Evolutionary conservation across 2,329 filamentous ascomycete genomes (phyloP).

Genomic region (Teratosphaeria pseudoeucalypti): DNA sequence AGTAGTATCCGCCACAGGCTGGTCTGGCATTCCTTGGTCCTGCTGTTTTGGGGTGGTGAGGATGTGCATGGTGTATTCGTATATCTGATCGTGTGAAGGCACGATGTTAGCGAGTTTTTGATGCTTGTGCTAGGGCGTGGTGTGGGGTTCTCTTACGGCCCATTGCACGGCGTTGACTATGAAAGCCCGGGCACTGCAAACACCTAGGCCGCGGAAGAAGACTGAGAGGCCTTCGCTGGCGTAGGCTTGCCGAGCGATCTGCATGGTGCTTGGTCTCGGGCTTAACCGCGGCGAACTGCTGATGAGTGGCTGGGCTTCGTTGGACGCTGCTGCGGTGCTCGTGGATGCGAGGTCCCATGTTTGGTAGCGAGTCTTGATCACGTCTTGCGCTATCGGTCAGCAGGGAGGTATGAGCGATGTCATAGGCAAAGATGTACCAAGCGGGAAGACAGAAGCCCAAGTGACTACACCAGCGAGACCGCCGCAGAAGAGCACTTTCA

Average conservation of each 20-base stretch:
- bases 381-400: conserved; percentile 41
- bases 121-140: neutral
- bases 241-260: conserved; percentile 58
- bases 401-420: neutral
- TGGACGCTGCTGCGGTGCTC: neutral
- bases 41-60: neutral
- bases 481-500: conserved; percentile 58
- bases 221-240: conserved; percentile 59
- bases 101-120: neutral
- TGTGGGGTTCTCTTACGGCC: conserved; percentile 44
- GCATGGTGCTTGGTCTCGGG: conserved; percentile 43
- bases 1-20: neutral
- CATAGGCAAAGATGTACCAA: conserved; percentile 32
- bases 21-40: neutral
- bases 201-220: conserved; percentile 70
- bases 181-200: conserved; percentile 81
- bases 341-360: conserved; percentile 43
- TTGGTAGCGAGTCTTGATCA: conserved; percentile 88
- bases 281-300: neutral
- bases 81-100: neutral
- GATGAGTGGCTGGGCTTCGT: conserved; percentile 5
- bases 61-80: neutral
- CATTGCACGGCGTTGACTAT: conserved; percentile 89
- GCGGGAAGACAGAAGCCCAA: conserved; percentile 81
- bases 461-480: conserved; percentile 79